Percentiles rank a stretch among this genome's conserved stretches.
phyloP scores from a whole-genome alignment of 768 basidiomycete species.

The Austroboletus festivus region DNA sequence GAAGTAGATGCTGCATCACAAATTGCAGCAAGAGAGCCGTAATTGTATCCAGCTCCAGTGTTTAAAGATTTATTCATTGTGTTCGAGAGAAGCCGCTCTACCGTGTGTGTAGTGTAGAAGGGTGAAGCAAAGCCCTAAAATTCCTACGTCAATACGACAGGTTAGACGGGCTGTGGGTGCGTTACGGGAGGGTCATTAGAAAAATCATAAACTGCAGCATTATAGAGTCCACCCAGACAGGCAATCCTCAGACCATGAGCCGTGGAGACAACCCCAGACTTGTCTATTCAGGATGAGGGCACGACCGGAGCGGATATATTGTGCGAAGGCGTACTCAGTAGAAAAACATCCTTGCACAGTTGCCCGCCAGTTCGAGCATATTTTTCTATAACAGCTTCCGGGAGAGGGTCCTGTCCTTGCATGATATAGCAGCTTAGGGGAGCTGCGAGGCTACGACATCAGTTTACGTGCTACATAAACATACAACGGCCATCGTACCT shows the following conservation, averaged over 20 bases:
- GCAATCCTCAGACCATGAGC: conserved; percentile 80
- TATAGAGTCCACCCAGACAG: conserved; percentile 78
- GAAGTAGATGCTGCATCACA: conserved; percentile 58
- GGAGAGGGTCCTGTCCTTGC: conserved; percentile 78
- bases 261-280: conserved; percentile 78
- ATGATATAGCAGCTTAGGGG: conserved; percentile 92
- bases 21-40: conserved; percentile 65
- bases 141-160: conserved; percentile 1
- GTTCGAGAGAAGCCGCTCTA: conserved; percentile 71
- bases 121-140: conserved; percentile 72
- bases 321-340: conserved; percentile 62
- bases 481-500: conserved; percentile 43
- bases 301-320: background rate
- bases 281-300: conserved; percentile 46
- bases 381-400: conserved; percentile 67
- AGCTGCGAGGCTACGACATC: conserved; percentile 42
- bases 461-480: background rate
- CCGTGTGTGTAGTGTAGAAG: conserved; percentile 65
- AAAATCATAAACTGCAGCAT: conserved; percentile 53
- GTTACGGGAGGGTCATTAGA: conserved; percentile 64
- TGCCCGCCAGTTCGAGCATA: conserved; percentile 76
- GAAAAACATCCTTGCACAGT: conserved; percentile 76
- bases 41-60: conserved; percentile 45
- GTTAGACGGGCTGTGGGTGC: conserved; percentile 22
- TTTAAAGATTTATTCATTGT: conserved; percentile 50